A percentile compares a stretch with the other conserved stretches of the same genome.
Conservation (phyloP, 1,139 yeast species). For the Geotrichum australiense region DNA sequence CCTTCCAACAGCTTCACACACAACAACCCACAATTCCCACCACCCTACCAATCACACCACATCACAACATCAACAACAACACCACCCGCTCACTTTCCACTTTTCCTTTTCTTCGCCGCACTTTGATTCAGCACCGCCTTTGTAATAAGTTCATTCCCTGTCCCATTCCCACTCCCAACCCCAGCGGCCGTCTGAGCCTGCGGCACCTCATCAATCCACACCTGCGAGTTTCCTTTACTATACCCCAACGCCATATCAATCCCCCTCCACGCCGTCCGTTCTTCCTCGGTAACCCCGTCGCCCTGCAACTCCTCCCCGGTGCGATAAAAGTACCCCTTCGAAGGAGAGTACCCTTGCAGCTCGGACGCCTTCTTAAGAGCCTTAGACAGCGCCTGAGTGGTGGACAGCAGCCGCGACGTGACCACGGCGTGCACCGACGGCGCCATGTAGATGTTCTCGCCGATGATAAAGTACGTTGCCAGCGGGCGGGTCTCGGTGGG, state of each 20-base stretch:
- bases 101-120: too few species aligned
- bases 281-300: too few species aligned
- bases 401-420: conserved; percentile 45
- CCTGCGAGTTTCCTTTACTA: too few species aligned
- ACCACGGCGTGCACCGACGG: conserved; percentile 56
- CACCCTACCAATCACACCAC: too few species aligned
- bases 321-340: conserved; percentile 33
- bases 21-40: too few species aligned
- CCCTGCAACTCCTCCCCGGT: conserved; percentile 1
- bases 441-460: conserved; percentile 89
- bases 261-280: too few species aligned
- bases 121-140: too few species aligned
- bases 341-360: conserved; percentile 33
- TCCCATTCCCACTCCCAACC: neutral
- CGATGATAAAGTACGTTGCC: conserved; percentile 77
- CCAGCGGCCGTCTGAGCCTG: neutral
- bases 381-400: conserved; percentile 28
- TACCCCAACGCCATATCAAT: too few species aligned
- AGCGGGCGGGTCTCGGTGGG: conserved; percentile 48
- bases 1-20: too few species aligned
- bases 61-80: too few species aligned
- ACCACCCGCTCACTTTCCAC: too few species aligned
- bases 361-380: conserved; percentile 32
- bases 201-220: too few species aligned
- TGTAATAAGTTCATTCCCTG: neutral